These are phyloP conservation scores for Naumovozyma baii DNA, from an alignment of 805 yeast genomes.

Conservation along the genomic window DNA sequence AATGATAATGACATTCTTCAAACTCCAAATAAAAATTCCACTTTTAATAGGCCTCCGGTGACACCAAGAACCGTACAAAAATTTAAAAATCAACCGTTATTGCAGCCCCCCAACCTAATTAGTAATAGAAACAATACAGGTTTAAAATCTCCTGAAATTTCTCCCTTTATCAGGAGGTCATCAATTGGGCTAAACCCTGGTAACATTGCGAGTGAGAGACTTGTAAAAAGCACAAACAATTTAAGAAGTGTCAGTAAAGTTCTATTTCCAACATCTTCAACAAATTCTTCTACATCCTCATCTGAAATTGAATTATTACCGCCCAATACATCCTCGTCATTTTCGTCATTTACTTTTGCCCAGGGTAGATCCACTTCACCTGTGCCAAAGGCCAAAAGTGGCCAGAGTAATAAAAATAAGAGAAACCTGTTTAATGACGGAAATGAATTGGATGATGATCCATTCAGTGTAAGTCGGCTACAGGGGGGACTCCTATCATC, in stretches of 20 bases:
- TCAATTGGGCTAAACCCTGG: conserved; percentile 9
- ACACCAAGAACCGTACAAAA: conserved; percentile 20
- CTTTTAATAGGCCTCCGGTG: conserved; percentile 10
- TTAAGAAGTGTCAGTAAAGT: conserved; percentile 18
- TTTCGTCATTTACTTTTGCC: background rate
- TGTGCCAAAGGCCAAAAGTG: background rate
- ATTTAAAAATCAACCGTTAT: conserved; percentile 10
- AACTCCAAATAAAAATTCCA: background rate
- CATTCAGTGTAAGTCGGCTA: too few species aligned
- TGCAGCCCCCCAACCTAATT: conserved; percentile 9
- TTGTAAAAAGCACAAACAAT: conserved; percentile 5
- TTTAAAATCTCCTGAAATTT: conserved; percentile 27
- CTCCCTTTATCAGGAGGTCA: conserved; percentile 16
- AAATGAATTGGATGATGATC: too few species aligned
- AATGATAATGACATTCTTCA: background rate
- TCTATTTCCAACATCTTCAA: conserved; percentile 19
- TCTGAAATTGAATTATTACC: background rate
- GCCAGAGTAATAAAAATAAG: background rate
- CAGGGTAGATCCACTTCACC: background rate
- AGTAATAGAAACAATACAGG: conserved; percentile 7
- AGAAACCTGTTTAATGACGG: conserved; percentile 2
- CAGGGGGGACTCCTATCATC: too few species aligned
- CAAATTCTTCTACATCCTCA: conserved; percentile 1
- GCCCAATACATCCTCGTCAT: background rate
- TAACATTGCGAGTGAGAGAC: conserved; percentile 2